Conservation (phyloP, 805 yeast genomes). For the Ogataea paraovalis region DNA sequence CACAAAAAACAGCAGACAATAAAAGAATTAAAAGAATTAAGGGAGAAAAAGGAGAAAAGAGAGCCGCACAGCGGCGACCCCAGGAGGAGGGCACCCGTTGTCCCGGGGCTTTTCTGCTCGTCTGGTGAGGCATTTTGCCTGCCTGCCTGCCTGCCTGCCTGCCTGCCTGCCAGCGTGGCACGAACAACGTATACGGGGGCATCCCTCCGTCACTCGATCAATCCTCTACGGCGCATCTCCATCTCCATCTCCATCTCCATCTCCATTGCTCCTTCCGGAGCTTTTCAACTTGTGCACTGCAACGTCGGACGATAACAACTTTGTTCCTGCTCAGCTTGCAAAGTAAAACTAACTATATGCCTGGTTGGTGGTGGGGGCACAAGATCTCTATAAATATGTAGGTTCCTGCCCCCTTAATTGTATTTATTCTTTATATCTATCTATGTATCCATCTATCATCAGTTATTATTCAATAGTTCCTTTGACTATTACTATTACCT, state of each 20-base stretch:
- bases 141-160: background rate
- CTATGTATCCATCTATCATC: too few relatives aligned
- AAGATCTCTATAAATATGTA: conserved; percentile 2
- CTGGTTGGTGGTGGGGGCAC: too few relatives aligned
- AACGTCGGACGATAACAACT: background rate
- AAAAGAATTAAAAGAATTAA: too few relatives aligned
- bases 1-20: conserved; percentile 5
- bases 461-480: background rate
- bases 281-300: background rate
- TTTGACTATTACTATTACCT: background rate
- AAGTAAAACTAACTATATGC: too few relatives aligned
- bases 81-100: background rate
- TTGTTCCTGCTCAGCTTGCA: too few relatives aligned
- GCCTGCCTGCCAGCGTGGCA: too few relatives aligned
- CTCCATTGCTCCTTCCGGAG: conserved; percentile 1
- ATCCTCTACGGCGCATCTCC: too few relatives aligned
- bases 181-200: too few relatives aligned
- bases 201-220: too few relatives aligned
- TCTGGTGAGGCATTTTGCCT: conserved; percentile 7
- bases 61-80: background rate
- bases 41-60: too few relatives aligned
- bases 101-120: conserved; percentile 8
- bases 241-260: background rate
- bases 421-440: background rate
- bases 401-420: background rate